Evolutionary conservation across 75 land plant genomes (phyloP), one percentile per base, ranked within the genome.

Genomic region (Selaginella tamariscina): DNA sequence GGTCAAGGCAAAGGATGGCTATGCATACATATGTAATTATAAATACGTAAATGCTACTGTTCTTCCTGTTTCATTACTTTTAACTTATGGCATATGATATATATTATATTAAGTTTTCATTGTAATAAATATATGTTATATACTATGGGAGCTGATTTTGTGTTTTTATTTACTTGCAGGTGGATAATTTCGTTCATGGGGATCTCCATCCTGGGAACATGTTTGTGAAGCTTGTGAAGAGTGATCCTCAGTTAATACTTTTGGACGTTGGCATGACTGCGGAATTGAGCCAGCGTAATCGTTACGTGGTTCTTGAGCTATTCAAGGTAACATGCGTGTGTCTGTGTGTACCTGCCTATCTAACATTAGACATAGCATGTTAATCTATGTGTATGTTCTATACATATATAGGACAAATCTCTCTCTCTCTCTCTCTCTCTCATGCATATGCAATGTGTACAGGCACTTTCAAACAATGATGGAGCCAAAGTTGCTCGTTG

Each of bases 141-240:
- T n/a, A n/a, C n/a, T n/a, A n/a, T n/a, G n/a, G n/a, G n/a, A n/a
- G n/a, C n/a, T n/a, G n/a, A n/a, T n/a, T n/a, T n/a, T n/a, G n/a
- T n/a, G n/a, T n/a, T n/a, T n/a, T n/a, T n/a, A n/a, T n/a, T n/a
- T n/a, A n/a, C 68, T 71, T 32, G 44, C 65, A 76, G 78, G 26
- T 29, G 76, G 86, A 82, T 64, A 84, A 84, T 62, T 84, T 84
- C 70, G 73, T 84, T 44, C 86, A 84, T 77, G 86, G 81, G 18
- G 86, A 84, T 64, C 71, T 84, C 81, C 86, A 84, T 82, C 84
- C 86, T 56, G 86, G 86, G 54, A 84, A 84, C 68, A 84, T 84
- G 56, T 79, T 84, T 63, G 86, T 84, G 11, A 78, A 81, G 66
- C 79, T 79, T 30, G 13, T 80, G 24, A 79, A 75, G 21, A 54